Evolutionary conservation across 176 grass and related monocot genomes (phyloP), one percentile per base, ranked within the genome.

Genomic region (Eragrostis nindensis): DNA sequence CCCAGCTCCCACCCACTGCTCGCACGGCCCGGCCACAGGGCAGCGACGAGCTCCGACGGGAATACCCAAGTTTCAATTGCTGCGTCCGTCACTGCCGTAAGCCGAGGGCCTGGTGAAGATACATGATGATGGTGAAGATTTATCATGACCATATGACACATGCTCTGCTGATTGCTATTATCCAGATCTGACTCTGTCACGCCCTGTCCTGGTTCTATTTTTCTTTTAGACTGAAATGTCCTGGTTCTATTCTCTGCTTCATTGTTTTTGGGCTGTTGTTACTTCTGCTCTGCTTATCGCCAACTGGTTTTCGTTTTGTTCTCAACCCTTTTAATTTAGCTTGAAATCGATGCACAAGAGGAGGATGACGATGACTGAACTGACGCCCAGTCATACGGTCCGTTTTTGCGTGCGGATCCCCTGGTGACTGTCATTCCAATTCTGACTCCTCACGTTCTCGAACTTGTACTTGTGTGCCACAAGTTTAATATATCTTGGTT

Each of bases 341-440:
- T 16, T 19, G 50, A 7, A 19, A 53, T 44, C 16, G 6, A 7
- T 0, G 52, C 6, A 7, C 7, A n/a, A 0, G n/a, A 27, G 74
- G 57, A 77, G 74, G 15, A 27, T 77, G 74, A 63, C 11, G 74
- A 77, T 29, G 17, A 61, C 12, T 9, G 8, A 2, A 63, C 57
- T 77, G 74, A 62, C 74, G 74, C 74, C 74, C 74, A 77, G 57
- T 77, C 74, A 63, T 29, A 77, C 57, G 11, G 8, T 77, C 74
- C 74, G 56, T 63, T 59, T 62, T 62, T 44, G 56, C 61, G 62
- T 44, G 56, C 74, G 74, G 74, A 77, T 32, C 17, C 0, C 12
- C 4, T 77, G 74, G 74, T 63, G 74, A 77, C 42, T 21, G 56
- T 77, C 74, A 63, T 30, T 77, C 74, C 41, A 63, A 63, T 26